Conservation (phyloP, 1,139 yeast species). For the Kurtzmaniella quercitrusa region DNA sequence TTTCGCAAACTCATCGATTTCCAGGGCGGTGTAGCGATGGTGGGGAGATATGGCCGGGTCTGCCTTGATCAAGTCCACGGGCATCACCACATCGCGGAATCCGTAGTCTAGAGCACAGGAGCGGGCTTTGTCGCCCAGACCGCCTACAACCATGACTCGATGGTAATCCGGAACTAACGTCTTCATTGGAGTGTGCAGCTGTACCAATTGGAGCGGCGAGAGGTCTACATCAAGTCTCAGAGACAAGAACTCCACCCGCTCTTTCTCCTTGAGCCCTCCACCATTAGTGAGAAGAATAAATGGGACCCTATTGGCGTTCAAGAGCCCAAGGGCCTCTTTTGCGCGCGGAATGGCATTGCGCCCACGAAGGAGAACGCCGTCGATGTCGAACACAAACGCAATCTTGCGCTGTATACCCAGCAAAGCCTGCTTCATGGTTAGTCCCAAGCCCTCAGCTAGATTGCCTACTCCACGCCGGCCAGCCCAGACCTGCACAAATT, state of each 20-base stretch:
- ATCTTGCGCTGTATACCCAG: slow-evolving; percentile 8
- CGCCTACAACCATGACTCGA: slow-evolving; percentile 80
- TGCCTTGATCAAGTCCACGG: slow-evolving; percentile 62
- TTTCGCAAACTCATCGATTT: slow-evolving; percentile 44
- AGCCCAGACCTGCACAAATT: too few relatives aligned
- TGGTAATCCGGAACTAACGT: slow-evolving; percentile 49
- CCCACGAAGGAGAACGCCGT: slow-evolving; percentile 90
- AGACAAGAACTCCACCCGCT: slow-evolving; percentile 56
- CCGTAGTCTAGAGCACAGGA: slow-evolving; percentile 77
- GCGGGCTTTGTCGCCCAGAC: slow-evolving; percentile 65
- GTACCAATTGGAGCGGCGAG: slow-evolving; percentile 67
- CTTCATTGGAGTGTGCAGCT: slow-evolving; percentile 88
- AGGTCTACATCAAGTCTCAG: slow-evolving; percentile 46
- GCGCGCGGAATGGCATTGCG: slow-evolving; percentile 67
- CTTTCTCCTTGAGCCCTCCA: slow-evolving; percentile 74
- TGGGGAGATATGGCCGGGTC: slow-evolving; percentile 71
- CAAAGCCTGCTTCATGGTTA: neutral
- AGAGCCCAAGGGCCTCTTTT: slow-evolving; percentile 52
- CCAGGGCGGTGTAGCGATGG: slow-evolving; percentile 47
- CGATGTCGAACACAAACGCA: slow-evolving; percentile 50
- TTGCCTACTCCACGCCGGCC: too few relatives aligned
- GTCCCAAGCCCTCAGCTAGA: too few relatives aligned
- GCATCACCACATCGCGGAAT: slow-evolving; percentile 70
- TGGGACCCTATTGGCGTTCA: slow-evolving; percentile 61
- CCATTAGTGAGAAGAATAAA: slow-evolving; percentile 88